Evolutionary conservation across 495 filamentous ascomycete species (phyloP), one percentile per base, ranked within the genome.

Genomic region (Parathielavia appendiculata): DNA sequence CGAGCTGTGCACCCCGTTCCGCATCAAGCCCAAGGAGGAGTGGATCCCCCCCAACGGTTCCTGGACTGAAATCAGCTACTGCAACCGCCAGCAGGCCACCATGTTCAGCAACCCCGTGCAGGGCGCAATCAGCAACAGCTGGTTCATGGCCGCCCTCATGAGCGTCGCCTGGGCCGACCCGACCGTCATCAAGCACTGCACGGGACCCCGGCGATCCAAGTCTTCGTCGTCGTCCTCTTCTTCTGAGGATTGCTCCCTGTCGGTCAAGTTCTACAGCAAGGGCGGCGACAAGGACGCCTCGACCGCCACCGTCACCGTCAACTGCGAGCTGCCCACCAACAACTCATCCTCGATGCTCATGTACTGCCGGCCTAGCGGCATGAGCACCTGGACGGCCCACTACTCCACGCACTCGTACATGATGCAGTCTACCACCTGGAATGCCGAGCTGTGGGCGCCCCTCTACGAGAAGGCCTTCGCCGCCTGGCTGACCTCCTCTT

Each of bases 381-480:
- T 57, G 45, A 32, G 36, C 38, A 9, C 13, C 54, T 19, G 10
- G 6, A 0, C 9, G 12, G 0, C n/a, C 14, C 5, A 19, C 20
- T 16, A 4, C 32, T 3, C 1, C n/a, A 6, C 10, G 5, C 13
- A 11, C 39, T 9, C 14, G 20, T 19, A 11, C 10, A 8, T 66
- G 58, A 54, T 64, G 66, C 61, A 30, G 26, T 30, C 26, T 6
- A 30, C 6, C 26, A 6, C 3, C 26, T 30, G 26, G 26, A 30
- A 2, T 6, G 63, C 57, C 58, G 68, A 71, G 39, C 48, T 71
- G 36, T 75, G 72, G 72, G 71, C 72, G 0, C 48, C 68, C 47
- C 61, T 75, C 20, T 75, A 75, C 65, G 72, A 75, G 55, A 75
- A 75, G 64, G 72, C 72, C 41, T 75, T 75, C 57, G 59, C 71